phyloP scores from a whole-genome alignment of 305 asterid genomes.

The Coffea humblotiana region DNA sequence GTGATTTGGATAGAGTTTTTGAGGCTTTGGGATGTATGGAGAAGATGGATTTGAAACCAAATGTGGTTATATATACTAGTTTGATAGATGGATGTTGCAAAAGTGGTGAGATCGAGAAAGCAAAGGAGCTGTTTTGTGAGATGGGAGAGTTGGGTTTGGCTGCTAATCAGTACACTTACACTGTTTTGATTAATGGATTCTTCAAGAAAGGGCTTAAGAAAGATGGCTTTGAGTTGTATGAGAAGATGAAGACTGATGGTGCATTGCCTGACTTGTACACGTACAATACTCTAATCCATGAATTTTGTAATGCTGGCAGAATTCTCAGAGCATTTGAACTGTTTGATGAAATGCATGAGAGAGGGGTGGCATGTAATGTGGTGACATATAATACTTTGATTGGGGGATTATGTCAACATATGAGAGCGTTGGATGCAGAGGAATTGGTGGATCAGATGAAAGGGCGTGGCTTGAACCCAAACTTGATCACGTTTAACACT shows the following conservation, averaged over 20 bases:
- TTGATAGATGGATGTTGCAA: conserved; percentile 68
- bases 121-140: conserved; percentile 40
- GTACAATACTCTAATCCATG: conserved; percentile 49
- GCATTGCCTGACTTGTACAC: conserved; percentile 60
- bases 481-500: conserved; percentile 52
- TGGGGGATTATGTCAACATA: conserved; percentile 51
- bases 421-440: conserved; percentile 43
- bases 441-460: conserved; percentile 49
- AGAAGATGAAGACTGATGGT: conserved; percentile 61
- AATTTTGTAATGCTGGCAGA: conserved; percentile 40
- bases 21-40: conserved; percentile 39
- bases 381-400: conserved; percentile 65
- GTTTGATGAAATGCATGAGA: conserved; percentile 56
- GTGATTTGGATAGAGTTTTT: conserved; percentile 48
- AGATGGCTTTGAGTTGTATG: conserved; percentile 64
- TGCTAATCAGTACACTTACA: conserved; percentile 63
- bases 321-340: conserved; percentile 41
- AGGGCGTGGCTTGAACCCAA: conserved; percentile 43
- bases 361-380: conserved; percentile 51
- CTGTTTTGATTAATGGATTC: conserved; percentile 60
- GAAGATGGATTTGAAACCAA: conserved; percentile 45
- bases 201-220: conserved; percentile 51
- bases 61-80: conserved; percentile 63
- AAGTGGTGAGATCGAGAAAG: conserved; percentile 50
- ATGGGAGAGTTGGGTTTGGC: conserved; percentile 51